These are phyloP conservation scores for Penicillium sp. DNA, from an alignment of 2,329 filamentous ascomycete genomes.

Conservation along the genomic window DNA sequence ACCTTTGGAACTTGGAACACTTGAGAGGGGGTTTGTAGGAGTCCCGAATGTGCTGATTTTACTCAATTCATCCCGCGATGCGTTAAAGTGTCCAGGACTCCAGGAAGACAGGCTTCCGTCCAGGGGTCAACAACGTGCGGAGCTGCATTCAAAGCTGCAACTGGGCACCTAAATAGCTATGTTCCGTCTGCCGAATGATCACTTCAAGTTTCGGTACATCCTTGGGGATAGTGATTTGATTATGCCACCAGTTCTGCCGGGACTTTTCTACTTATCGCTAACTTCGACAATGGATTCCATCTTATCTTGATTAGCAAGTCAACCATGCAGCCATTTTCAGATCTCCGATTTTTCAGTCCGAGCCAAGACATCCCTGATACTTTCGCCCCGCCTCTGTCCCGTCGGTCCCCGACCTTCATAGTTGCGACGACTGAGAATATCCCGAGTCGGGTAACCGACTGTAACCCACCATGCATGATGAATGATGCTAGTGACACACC, in stretches of 20 bases:
- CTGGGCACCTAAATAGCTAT: slow-evolving; percentile 4
- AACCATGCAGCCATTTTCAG: background rate
- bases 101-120: background rate
- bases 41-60: background rate
- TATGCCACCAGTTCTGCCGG: background rate
- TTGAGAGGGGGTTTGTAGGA: background rate
- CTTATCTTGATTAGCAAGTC: background rate
- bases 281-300: no score
- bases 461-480: slow-evolving; percentile 11
- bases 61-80: background rate
- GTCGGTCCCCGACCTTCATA: slow-evolving; percentile 1
- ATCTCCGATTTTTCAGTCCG: background rate
- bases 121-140: slow-evolving; percentile 7
- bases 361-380: background rate
- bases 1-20: background rate
- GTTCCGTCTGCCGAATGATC: slow-evolving; percentile 5
- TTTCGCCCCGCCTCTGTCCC: background rate
- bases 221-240: slow-evolving; percentile 2
- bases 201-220: background rate
- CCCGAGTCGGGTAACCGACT: slow-evolving; percentile 21
- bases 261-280: background rate
- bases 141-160: slow-evolving; percentile 1
- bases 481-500: background rate
- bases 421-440: slow-evolving; percentile 2
- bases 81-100: background rate